Base-by-base conservation (phyloP, 2,329 filamentous ascomycete species). In the Purpureocillium lavendulum region DNA sequence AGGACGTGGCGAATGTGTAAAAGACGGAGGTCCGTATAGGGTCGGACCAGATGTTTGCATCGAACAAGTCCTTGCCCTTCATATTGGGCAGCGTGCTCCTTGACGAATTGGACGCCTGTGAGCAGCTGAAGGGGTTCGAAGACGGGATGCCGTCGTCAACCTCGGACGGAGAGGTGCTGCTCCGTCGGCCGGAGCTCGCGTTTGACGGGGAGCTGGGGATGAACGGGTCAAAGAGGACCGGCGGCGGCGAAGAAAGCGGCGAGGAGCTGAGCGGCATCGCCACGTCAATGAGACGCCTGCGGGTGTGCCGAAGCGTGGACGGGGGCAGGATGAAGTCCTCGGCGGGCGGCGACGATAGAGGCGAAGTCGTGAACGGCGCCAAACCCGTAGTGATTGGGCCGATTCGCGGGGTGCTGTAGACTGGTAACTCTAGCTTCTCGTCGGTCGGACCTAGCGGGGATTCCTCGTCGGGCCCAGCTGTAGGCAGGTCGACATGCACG, bases 51-150 rank as follows among this genome's bases (percentile, higher is more conserved):
- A 86, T 77, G 21, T 78, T 77, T 13, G 74, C 73, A 56, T 86
- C 81, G 48, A 87, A 87, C 3, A 87, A 61, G 50, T 87, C 82
- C 40, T 77, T 74, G 3, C 82, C 82, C 53, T 84, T 84, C 57
- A 85, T 73, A 35, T 80, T 77, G 2, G 76, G 75, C 1, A 82
- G 54, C 1, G 57, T 56, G 30, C 52, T 59, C 44, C 45, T 55
- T 9, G 53, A 43, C 5, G 39, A 59, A 44, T 39, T 54, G 44
- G 64, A 62, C 13, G 55, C 47, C 40, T 70, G 64, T 1, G 67
- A 70, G 11, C 52, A 50, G 33, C 56, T 58, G 17, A 62, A 51
- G 2, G 60, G 54, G 13, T 66, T 67, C 1, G 63, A 56, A 4
- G 59, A 62, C 3, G 60, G 60, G 13, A 65, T 60, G 5, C 61